A percentile compares a stretch with the other conserved stretches of the same genome.
phyloP scores from a whole-genome alignment of 2,329 filamentous ascomycete species.

The Penicillium janthinellum region DNA sequence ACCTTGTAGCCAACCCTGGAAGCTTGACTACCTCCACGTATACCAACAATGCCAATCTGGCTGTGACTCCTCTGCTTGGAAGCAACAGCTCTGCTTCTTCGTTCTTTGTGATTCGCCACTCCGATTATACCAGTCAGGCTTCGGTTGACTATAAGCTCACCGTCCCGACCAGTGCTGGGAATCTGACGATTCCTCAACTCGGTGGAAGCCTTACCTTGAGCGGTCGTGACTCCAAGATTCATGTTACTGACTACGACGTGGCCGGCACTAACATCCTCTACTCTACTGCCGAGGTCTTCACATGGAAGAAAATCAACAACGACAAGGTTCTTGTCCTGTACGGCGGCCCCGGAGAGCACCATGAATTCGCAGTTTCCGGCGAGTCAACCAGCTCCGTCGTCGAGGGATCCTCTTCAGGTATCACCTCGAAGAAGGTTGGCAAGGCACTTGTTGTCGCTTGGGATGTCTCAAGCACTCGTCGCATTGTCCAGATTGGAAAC shows the following conservation, averaged over 20 bases:
- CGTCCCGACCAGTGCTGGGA: slow-evolving; percentile 49
- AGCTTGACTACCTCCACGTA: slow-evolving; percentile 45
- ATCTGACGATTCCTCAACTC: slow-evolving; percentile 45
- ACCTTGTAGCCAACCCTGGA: slow-evolving; percentile 62
- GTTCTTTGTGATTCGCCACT: slow-evolving; percentile 67
- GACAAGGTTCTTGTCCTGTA: slow-evolving; percentile 53
- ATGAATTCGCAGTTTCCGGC: slow-evolving; percentile 44
- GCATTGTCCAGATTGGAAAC: slow-evolving; percentile 42
- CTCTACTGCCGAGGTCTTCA: slow-evolving; percentile 49
- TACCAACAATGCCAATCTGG: slow-evolving; percentile 56
- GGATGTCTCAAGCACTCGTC: slow-evolving; percentile 54
- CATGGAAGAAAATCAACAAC: slow-evolving; percentile 60
- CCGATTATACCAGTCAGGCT: slow-evolving; percentile 61
- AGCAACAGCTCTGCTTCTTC: slow-evolving; percentile 50
- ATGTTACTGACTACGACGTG: slow-evolving; percentile 46
- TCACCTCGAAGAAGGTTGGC: slow-evolving; percentile 34
- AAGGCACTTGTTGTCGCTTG: slow-evolving; percentile 50
- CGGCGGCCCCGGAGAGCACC: slow-evolving; percentile 42
- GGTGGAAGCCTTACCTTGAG: slow-evolving; percentile 42
- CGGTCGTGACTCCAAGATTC: slow-evolving; percentile 49
- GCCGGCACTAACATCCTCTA: slow-evolving; percentile 45
- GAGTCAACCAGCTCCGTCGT: slow-evolving; percentile 31
- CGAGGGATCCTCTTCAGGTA: slow-evolving; percentile 35
- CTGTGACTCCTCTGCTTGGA: slow-evolving; percentile 64
- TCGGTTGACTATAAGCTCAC: slow-evolving; percentile 65